Evolutionary conservation across 2,329 filamentous ascomycete genomes (phyloP).

Genomic region (Sclerotinia trifoliorum): DNA sequence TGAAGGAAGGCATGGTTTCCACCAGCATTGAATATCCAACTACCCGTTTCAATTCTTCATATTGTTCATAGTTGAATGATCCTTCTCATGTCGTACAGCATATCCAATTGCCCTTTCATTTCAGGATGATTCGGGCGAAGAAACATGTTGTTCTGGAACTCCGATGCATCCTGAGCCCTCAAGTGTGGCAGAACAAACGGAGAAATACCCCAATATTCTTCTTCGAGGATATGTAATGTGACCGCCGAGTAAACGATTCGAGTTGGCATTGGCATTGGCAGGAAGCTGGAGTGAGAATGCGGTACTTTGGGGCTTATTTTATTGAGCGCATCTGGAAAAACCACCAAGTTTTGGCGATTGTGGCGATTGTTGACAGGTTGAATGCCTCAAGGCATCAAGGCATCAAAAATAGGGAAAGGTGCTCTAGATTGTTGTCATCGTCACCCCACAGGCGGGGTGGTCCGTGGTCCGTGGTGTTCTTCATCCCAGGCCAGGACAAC

Average conservation of each 20-base stretch:
- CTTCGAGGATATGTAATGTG: background rate
- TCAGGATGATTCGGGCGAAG: background rate
- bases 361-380: background rate
- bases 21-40: background rate
- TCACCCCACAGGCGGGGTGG: slow-evolving; percentile 6
- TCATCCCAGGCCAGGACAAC: background rate
- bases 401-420: background rate
- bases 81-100: background rate
- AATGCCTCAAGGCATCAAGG: background rate
- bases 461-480: background rate
- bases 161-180: background rate
- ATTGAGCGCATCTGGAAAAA: background rate
- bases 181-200: background rate
- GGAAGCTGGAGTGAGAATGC: background rate
- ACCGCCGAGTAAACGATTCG: background rate
- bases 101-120: background rate
- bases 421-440: slow-evolving; percentile 1
- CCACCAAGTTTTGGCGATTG: too few relatives aligned
- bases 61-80: background rate
- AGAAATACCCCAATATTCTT: background rate
- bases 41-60: too few relatives aligned
- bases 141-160: background rate
- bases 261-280: too few relatives aligned
- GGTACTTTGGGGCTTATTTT: background rate
- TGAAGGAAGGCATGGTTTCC: background rate